phyloP scores from a whole-genome alignment of 768 basidiomycete species.

The Candolleomyces eurysporus region DNA sequence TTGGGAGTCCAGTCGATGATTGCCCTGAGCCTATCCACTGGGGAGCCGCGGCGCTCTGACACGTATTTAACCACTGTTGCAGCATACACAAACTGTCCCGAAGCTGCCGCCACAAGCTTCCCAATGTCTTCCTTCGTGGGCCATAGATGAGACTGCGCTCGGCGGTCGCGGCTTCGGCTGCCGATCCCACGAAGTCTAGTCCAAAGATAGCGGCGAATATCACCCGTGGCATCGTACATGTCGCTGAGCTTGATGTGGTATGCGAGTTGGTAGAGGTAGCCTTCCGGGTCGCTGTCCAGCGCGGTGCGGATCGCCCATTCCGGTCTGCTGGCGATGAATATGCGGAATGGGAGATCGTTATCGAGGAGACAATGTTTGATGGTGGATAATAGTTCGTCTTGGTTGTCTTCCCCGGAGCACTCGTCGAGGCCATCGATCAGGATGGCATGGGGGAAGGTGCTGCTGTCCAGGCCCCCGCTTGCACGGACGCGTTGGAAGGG shows the following conservation, averaged over 20 bases:
- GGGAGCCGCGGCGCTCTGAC: conserved; percentile 8
- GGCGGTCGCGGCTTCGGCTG: background rate
- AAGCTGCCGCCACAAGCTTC: conserved; percentile 9
- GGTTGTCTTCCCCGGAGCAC: conserved; percentile 1
- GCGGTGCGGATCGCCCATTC: background rate
- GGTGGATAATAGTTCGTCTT: background rate
- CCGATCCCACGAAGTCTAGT: background rate
- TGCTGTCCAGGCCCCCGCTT: background rate
- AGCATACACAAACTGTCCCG: conserved; percentile 14
- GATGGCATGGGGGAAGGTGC: background rate
- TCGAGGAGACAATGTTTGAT: background rate
- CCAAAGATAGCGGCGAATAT: background rate
- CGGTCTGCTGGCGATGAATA: background rate
- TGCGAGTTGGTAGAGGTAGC: background rate
- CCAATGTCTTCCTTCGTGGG: conserved; percentile 6
- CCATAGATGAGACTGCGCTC: conserved; percentile 4
- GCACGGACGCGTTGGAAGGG: background rate
- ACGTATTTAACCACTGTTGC: conserved; percentile 11
- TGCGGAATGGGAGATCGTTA: background rate
- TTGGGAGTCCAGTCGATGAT: background rate
- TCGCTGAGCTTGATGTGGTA: background rate
- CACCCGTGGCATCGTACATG: background rate
- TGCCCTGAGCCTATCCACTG: background rate
- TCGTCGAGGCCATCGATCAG: conserved; percentile 7
- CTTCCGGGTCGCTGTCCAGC: background rate